Evolutionary conservation across 2,329 filamentous ascomycete species (phyloP).

Genomic region (Paraconiothyrium sp.): DNA sequence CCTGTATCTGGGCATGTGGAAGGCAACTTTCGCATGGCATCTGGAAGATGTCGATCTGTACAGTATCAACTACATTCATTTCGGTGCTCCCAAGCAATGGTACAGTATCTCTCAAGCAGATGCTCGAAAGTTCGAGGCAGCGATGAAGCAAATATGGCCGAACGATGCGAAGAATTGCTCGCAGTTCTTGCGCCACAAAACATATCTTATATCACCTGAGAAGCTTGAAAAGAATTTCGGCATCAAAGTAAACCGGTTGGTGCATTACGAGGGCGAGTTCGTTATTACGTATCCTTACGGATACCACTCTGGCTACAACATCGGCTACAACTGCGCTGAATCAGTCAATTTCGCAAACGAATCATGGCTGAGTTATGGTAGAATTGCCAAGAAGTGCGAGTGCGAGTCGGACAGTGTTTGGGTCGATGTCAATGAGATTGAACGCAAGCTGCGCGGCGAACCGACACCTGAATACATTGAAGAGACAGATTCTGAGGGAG

Average conservation of each 20-base stretch:
- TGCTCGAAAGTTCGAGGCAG: slow-evolving; percentile 88
- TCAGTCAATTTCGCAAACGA: slow-evolving; percentile 98
- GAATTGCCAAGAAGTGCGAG: slow-evolving; percentile 95
- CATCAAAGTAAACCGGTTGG: slow-evolving; percentile 94
- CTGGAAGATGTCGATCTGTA: slow-evolving; percentile 98
- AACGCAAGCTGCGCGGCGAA: slow-evolving; percentile 91
- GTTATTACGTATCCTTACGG: slow-evolving; percentile 98
- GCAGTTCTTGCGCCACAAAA: slow-evolving; percentile 97
- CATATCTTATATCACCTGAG: slow-evolving; percentile 92
- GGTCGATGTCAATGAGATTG: slow-evolving; percentile 96
- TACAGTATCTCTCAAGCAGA: slow-evolving; percentile 98
- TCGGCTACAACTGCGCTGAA: slow-evolving; percentile 98
- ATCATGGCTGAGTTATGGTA: slow-evolving; percentile 93
- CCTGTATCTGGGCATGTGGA: slow-evolving; percentile 99
- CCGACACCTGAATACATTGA: slow-evolving; percentile 81
- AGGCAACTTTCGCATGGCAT: slow-evolving; percentile 99
- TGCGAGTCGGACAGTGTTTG: slow-evolving; percentile 98
- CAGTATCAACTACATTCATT: slow-evolving; percentile 99
- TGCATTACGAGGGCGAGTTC: slow-evolving; percentile 96
- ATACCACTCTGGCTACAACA: slow-evolving; percentile 97
- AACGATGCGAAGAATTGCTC: slow-evolving; percentile 94
- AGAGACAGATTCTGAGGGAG: slow-evolving; percentile 75
- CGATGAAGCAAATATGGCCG: slow-evolving; percentile 96
- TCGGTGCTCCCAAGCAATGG: slow-evolving; percentile 98
- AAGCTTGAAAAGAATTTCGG: slow-evolving; percentile 87